Evolutionary conservation across 108 stramenopile genomes (phyloP), one percentile per base, ranked within the genome.

Genomic region (Cylindrotheca fusiformis): DNA sequence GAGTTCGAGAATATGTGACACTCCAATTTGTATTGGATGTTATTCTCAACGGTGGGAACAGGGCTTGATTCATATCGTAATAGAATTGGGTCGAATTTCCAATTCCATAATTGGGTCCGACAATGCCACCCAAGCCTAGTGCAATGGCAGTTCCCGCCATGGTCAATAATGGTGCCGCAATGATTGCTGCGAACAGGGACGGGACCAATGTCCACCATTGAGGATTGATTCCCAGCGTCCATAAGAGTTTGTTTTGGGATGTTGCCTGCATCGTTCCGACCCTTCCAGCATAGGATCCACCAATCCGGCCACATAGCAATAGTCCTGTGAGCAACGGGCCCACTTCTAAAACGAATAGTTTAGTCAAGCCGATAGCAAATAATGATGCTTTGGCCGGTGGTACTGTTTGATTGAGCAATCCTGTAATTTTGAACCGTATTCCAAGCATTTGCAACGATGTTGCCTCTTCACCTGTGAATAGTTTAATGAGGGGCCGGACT

Each of bases 201-300:
- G 90, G 90, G 6, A 32, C 45, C 20, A 88, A 74, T 18, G 90
- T 80, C 85, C 85, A 91, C 48, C 60, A 57, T 19, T 71, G 52
- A 6, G 90, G 85, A 44, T 67, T 65, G 12, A 86, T 75, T 12
- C 90, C 90, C 75, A 91, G 52, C 10, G 85, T 86, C 46, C 44
- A 6, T 24, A 91, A 54, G 20, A 91, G 53, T 63, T 86, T 86
- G 59, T 78, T 86, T 67, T 91, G 86, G n/a, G 78, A 65, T 22
- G 90, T 86, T 0, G 87, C 81, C 46, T 88, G 83, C 79, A 91
- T 81, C 5, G 87, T 88, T 3, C 87, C 90, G 19, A 88, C 77
- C 57, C 88, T 83, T 1, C 90, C 90, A 3, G 87, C 79, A 71
- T 91, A 91, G 41, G 72, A 69, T 46, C 90, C 90, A 18, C 90